These are phyloP conservation scores for Monosporascus sp. DNA, from an alignment of 2,329 filamentous ascomycete species.

Conservation along the genomic window DNA sequence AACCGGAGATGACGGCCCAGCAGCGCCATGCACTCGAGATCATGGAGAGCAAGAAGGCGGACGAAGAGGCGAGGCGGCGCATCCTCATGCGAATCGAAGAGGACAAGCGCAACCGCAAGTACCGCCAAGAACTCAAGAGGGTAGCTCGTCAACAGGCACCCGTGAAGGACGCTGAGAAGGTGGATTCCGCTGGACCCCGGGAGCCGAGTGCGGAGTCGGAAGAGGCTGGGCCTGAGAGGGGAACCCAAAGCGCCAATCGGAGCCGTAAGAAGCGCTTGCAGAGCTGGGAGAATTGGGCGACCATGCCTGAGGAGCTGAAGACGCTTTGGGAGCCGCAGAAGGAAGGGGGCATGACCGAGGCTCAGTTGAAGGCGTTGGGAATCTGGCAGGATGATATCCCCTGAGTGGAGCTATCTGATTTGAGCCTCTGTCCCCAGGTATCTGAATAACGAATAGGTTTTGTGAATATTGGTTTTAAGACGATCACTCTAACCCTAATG, in stretches of 20 bases:
- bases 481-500: too few species aligned
- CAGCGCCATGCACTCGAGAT: slow-evolving; percentile 7
- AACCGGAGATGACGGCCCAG: slow-evolving; percentile 5
- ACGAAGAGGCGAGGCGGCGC: slow-evolving; percentile 2
- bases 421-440: too few species aligned
- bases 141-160: not conserved
- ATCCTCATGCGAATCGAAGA: slow-evolving; percentile 11
- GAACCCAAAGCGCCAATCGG: not conserved
- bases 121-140: not conserved
- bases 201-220: too few species aligned
- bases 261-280: not conserved
- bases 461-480: too few species aligned
- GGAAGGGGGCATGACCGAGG: not conserved
- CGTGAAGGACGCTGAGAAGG: too few species aligned
- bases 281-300: not conserved
- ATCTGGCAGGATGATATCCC: not conserved
- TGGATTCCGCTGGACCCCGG: too few species aligned
- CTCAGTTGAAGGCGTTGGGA: not conserved
- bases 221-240: not conserved
- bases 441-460: too few species aligned
- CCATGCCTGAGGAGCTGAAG: not conserved
- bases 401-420: too few species aligned
- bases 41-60: slow-evolving; percentile 6
- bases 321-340: not conserved
- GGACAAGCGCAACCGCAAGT: slow-evolving; percentile 6